These are phyloP conservation scores for Mycena amicta DNA, from an alignment of 768 basidiomycete species.

Conservation along the genomic window DNA sequence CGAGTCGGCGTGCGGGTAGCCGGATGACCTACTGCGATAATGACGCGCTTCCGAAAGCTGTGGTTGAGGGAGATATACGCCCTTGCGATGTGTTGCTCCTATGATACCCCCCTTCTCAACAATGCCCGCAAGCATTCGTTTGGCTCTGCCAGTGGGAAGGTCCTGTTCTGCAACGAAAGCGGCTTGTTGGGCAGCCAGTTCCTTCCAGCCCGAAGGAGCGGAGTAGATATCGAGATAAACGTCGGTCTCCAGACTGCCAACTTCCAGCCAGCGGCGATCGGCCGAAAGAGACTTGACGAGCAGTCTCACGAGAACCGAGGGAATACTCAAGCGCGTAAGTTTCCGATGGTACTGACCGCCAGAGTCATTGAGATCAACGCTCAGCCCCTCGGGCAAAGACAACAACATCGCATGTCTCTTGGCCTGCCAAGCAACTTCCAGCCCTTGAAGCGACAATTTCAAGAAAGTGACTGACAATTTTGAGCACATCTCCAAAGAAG, in stretches of 20 bases:
- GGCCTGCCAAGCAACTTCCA: conserved; percentile 61
- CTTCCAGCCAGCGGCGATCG: conserved; percentile 67
- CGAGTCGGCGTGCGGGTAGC: conserved; percentile 4
- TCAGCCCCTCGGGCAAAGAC: conserved; percentile 59
- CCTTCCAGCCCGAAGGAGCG: conserved; percentile 58
- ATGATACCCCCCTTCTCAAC: conserved; percentile 5
- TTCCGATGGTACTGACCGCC: conserved; percentile 70
- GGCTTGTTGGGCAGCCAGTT: conserved; percentile 54
- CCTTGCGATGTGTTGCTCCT: conserved; percentile 39
- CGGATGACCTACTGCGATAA: conserved; percentile 4
- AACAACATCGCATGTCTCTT: conserved; percentile 57
- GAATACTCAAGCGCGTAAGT: conserved; percentile 60
- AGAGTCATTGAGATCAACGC: conserved; percentile 73
- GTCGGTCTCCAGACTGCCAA: conserved; percentile 55
- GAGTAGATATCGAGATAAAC: conserved; percentile 69
- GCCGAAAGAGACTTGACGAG: conserved; percentile 46
- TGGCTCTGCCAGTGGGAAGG: conserved; percentile 61
- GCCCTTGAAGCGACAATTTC: conserved; percentile 58
- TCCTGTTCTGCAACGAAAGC: conserved; percentile 77
- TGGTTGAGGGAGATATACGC: conserved; percentile 52
- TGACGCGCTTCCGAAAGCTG: conserved; percentile 27
- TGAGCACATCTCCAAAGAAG: neutral
- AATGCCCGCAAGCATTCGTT: conserved; percentile 47
- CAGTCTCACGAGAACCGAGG: conserved; percentile 49
- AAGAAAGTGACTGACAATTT: conserved; percentile 79